phyloP scores from a whole-genome alignment of 2,329 filamentous ascomycete genomes.

The Trichoderma atrobrunneum region DNA sequence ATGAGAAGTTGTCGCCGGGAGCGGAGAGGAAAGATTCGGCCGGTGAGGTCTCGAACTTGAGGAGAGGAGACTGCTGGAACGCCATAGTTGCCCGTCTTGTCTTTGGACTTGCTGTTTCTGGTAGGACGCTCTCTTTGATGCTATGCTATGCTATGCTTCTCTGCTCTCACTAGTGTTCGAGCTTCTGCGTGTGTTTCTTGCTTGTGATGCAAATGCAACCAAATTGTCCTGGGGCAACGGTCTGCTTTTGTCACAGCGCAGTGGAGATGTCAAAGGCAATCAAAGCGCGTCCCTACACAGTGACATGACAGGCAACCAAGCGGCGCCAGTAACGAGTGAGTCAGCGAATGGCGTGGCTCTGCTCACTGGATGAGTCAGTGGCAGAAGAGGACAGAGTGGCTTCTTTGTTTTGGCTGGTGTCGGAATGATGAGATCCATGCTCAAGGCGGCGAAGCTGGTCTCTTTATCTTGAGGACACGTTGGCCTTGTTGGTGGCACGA shows the following conservation, averaged over 20 bases:
- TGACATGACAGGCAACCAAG: conserved; percentile 27
- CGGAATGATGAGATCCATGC: neutral
- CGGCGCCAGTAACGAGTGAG: conserved; percentile 22
- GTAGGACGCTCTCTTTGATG: neutral
- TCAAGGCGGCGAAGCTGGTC: conserved; percentile 25
- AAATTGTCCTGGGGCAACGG: conserved; percentile 23
- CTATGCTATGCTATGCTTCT: no score
- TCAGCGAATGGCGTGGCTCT: conserved; percentile 21
- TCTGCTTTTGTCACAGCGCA: neutral
- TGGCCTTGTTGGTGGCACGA: conserved; percentile 18
- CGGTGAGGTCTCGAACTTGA: conserved; percentile 55
- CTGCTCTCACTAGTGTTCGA: neutral
- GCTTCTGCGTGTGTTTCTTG: neutral
- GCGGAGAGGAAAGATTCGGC: conserved; percentile 53
- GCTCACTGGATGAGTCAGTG: conserved; percentile 25
- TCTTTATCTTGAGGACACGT: conserved; percentile 38
- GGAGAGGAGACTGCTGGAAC: conserved; percentile 41
- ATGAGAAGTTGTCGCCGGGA: conserved; percentile 48
- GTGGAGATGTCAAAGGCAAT: neutral
- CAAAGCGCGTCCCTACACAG: neutral
- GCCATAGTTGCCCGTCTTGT: conserved; percentile 35
- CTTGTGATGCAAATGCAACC: neutral
- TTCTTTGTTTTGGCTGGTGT: conserved; percentile 13
- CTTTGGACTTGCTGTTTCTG: neutral
- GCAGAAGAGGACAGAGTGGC: conserved; percentile 22